phyloP scores from a whole-genome alignment of 139 green algal genomes.

The Chara braunii region DNA sequence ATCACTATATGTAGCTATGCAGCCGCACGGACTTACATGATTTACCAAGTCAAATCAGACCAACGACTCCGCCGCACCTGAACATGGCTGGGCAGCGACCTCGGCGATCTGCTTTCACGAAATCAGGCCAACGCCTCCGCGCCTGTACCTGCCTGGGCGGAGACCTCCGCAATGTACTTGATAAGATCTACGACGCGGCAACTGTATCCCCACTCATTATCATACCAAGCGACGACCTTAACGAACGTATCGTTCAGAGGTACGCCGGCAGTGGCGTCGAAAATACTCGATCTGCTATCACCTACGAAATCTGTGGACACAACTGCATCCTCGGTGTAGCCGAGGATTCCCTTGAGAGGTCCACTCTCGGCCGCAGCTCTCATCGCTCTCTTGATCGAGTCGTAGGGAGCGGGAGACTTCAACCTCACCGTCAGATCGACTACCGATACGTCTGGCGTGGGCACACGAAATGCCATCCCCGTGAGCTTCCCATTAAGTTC shows the following conservation, averaged over 20 bases:
- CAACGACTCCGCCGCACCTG: too few species aligned
- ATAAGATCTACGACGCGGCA: conserved; percentile 36
- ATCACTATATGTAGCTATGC: too few species aligned
- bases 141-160: too few species aligned
- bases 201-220: conserved; percentile 79
- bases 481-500: conserved; percentile 96
- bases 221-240: conserved; percentile 92
- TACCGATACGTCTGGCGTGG: conserved; percentile 88
- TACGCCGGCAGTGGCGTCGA: conserved; percentile 37
- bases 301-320: conserved; percentile 85
- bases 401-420: conserved; percentile 81
- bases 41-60: too few species aligned
- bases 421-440: conserved; percentile 88
- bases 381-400: too few species aligned
- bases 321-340: conserved; percentile 86
- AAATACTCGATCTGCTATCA: conserved; percentile 53
- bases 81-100: too few species aligned
- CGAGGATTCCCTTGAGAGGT: conserved; percentile 77
- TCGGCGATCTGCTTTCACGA: too few species aligned
- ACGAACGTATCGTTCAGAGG: conserved; percentile 63
- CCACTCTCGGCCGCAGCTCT: conserved; percentile 51
- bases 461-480: conserved; percentile 96
- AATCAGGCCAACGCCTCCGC: too few species aligned
- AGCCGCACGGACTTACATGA: too few species aligned
- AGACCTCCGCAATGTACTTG: conserved; percentile 28